Evolutionary conservation across 768 basidiomycete genomes (phyloP).

Genomic region (Myochromella boudieri): DNA sequence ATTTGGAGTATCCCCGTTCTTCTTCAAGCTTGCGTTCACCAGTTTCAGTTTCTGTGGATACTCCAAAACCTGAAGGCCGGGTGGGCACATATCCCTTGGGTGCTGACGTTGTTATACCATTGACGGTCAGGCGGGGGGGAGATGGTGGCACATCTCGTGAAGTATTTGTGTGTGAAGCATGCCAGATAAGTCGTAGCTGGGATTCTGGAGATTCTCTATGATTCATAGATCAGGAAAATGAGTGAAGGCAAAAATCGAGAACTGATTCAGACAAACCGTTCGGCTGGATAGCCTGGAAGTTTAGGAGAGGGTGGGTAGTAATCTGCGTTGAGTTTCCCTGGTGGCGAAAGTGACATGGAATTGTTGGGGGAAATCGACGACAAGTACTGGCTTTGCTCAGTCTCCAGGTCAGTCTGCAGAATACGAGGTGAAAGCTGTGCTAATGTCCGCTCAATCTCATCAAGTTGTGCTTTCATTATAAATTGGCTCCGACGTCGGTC

Average conservation of each 20-base stretch:
- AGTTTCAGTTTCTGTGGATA: conserved; percentile 45
- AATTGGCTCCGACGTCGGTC: conserved; percentile 76
- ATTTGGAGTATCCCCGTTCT: conserved; percentile 46
- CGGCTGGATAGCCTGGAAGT: conserved; percentile 26
- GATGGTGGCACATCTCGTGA: conserved; percentile 38
- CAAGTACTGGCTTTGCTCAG: conserved; percentile 27
- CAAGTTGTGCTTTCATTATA: conserved; percentile 71
- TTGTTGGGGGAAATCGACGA: conserved; percentile 32
- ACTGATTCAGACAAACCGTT: conserved; percentile 22
- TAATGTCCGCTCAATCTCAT: conserved; percentile 77
- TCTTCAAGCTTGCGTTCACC: conserved; percentile 53
- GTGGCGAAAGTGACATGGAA: conserved; percentile 27
- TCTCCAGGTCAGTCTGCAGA: conserved; percentile 39
- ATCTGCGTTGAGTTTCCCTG: conserved; percentile 23
- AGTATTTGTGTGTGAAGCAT: conserved; percentile 32
- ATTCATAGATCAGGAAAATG: conserved; percentile 6
- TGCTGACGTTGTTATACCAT: conserved; percentile 64
- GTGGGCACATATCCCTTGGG: conserved; percentile 44
- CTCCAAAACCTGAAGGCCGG: conserved; percentile 22
- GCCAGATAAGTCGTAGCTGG: conserved; percentile 38
- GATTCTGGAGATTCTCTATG: conserved; percentile 15
- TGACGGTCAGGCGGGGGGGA: conserved; percentile 65
- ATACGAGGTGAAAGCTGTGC: conserved; percentile 66
- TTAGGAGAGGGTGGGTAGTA: conserved; percentile 37
- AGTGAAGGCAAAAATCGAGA: conserved; percentile 1